phyloP scores from a whole-genome alignment of 345 rosid species.

The Brassica juncea region DNA sequence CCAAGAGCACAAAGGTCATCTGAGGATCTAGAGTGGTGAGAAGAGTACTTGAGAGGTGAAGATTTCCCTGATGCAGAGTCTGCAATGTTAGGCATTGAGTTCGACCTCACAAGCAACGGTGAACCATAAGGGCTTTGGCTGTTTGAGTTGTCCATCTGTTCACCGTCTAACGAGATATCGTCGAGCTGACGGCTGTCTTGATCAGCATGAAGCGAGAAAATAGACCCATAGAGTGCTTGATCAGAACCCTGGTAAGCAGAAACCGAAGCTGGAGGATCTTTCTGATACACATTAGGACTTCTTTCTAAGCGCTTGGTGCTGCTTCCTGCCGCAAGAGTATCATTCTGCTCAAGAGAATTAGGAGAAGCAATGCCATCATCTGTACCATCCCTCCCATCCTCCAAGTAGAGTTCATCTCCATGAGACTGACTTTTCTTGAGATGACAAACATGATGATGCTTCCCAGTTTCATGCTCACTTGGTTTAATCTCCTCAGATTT shows the following conservation, averaged over 20 bases:
- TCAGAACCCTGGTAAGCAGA: constrained; percentile 51
- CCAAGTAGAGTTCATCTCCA: constrained; percentile 59
- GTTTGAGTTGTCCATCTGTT: constrained; percentile 48
- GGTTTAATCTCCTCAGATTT: constrained; percentile 58
- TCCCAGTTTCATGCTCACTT: constrained; percentile 33
- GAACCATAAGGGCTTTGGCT: constrained; percentile 45
- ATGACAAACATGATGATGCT: constrained; percentile 30
- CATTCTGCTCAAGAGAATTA: constrained; percentile 53
- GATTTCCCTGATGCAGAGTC: constrained; percentile 44
- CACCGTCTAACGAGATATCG: constrained; percentile 46
- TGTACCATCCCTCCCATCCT: constrained; percentile 48
- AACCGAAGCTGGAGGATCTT: constrained; percentile 40
- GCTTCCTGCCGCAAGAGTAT: constrained; percentile 31
- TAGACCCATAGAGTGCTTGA: constrained; percentile 47
- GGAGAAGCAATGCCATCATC: constrained; percentile 57
- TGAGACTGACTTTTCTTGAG: constrained; percentile 78
- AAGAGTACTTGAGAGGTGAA: constrained; percentile 41
- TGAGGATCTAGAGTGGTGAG: constrained; percentile 56
- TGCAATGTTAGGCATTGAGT: constrained; percentile 58
- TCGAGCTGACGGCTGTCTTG: constrained; percentile 50
- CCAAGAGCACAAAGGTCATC: constrained; percentile 55
- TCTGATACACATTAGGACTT: constrained; percentile 40
- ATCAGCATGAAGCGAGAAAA: constrained; percentile 59
- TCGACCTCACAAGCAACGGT: constrained; percentile 50
- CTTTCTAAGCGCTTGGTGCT: constrained; percentile 39